phyloP scores from a whole-genome alignment of 2,329 filamentous ascomycete species.

The Aureobasidium pullulans region DNA sequence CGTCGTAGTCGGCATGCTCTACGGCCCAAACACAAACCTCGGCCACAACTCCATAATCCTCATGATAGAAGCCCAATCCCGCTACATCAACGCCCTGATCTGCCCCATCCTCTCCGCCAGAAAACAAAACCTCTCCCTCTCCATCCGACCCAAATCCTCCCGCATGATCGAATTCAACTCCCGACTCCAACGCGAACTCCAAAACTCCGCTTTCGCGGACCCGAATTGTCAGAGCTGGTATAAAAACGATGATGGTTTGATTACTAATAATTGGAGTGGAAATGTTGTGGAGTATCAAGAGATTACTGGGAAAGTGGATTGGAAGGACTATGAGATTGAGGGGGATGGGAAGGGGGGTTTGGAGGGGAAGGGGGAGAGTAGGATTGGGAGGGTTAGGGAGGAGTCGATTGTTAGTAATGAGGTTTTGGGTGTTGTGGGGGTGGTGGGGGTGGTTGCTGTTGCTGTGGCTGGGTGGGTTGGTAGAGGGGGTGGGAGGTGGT shows the following conservation, averaged over 20 bases:
- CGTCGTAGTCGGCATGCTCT: constrained; percentile 41
- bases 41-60: constrained; percentile 54
- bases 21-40: constrained; percentile 50
- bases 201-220: constrained; percentile 44
- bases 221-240: constrained; percentile 46
- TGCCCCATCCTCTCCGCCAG: constrained; percentile 41
- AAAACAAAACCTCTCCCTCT: constrained; percentile 32
- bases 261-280: constrained; percentile 51
- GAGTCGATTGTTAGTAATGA: constrained; percentile 36
- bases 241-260: constrained; percentile 45
- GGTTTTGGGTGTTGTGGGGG: constrained; percentile 30
- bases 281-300: constrained; percentile 52
- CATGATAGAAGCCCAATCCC: constrained; percentile 54
- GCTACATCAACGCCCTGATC: constrained; percentile 48
- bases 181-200: constrained; percentile 38
- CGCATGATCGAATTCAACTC: constrained; percentile 40
- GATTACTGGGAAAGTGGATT: constrained; percentile 34
- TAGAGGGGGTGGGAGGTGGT: neutral
- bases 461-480: constrained; percentile 26
- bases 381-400: constrained; percentile 38
- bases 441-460: constrained; percentile 29
- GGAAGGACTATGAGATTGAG: constrained; percentile 38
- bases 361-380: constrained; percentile 27
- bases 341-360: constrained; percentile 29
- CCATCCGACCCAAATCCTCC: constrained; percentile 37